These are phyloP conservation scores for Arabidopsis thaliana DNA, from an alignment of 345 rosid genomes.

Conservation along the genomic window TAIR10.1 NC_003076.8:3171001-3171500, in stretches of 20 bases:
- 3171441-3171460: conserved; percentile 12
- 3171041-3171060: conserved; percentile 23
- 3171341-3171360: neutral
- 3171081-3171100: conserved; percentile 33
- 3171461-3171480: conserved; percentile 9
- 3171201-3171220: conserved; percentile 17
- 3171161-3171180: neutral
- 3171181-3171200: conserved; percentile 20
- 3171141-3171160: conserved; percentile 5
- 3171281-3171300: neutral
- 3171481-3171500: neutral
- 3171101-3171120: conserved; percentile 46
- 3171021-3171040: neutral
- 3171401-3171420: conserved; percentile 34
- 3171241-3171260: neutral
- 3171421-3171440: neutral
- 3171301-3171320: neutral
- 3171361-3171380: too few species aligned
- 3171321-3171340: neutral
- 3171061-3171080: conserved; percentile 20
- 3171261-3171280: neutral
- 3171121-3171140: conserved; percentile 34
- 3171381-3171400: neutral
- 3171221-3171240: neutral
- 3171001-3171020: conserved; percentile 16